These are phyloP conservation scores for Arthromyces matolae DNA, from an alignment of 768 basidiomycete genomes.

Conservation along the genomic window DNA sequence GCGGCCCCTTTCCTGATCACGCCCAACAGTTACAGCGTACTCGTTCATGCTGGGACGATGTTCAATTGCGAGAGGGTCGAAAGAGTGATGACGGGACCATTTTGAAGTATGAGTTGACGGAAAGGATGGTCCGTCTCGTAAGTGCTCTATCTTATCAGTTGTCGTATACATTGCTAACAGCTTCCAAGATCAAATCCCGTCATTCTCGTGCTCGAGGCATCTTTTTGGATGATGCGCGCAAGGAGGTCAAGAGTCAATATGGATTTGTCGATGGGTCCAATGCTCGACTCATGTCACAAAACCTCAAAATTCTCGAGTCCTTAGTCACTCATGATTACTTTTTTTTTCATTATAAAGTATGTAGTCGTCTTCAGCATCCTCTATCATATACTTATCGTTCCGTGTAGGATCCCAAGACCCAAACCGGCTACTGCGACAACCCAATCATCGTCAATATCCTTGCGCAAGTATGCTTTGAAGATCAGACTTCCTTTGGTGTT, in stretches of 20 bases:
- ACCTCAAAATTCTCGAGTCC: not conserved
- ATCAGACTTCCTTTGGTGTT: conserved; percentile 1
- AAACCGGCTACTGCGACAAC: not conserved
- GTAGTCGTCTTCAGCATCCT: not conserved
- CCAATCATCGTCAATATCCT: conserved; percentile 7
- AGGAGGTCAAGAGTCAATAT: not conserved
- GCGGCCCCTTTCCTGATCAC: not conserved
- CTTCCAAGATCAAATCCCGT: not conserved
- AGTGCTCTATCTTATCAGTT: not conserved
- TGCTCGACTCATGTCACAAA: not conserved
- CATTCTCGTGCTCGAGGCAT: not conserved
- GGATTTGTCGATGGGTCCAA: not conserved
- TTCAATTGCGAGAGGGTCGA: not conserved
- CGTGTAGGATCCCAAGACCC: not conserved
- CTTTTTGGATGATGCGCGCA: not conserved
- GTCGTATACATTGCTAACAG: not conserved
- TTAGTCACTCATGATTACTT: not conserved
- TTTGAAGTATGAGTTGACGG: not conserved
- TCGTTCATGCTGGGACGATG: not conserved
- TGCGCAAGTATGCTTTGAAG: conserved; percentile 6
- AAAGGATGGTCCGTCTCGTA: not conserved
- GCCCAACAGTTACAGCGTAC: not conserved
- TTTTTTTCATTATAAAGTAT: conserved; percentile 8
- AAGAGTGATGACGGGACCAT: not conserved
- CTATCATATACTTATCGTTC: no score